Evolutionary conservation across 305 asterid genomes (phyloP).

Genomic region (Solanum hybrid): DNA sequence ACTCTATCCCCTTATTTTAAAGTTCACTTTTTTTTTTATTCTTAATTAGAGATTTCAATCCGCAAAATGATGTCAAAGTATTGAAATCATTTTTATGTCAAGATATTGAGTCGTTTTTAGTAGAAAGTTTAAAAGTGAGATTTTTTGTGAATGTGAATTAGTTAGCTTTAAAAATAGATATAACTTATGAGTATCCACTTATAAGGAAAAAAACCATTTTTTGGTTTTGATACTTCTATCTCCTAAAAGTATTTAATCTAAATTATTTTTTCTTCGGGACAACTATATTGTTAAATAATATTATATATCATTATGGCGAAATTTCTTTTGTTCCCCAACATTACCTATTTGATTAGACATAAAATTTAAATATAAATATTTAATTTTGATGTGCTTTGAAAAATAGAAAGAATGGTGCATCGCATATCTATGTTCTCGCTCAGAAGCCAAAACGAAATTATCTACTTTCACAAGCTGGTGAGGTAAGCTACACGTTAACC

Average conservation of each 20-base stretch:
- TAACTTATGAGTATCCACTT: background rate
- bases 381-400: background rate
- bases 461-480: background rate
- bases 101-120: too few relatives aligned
- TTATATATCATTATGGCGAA: too few relatives aligned
- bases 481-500: background rate
- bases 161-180: too few relatives aligned
- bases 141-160: background rate
- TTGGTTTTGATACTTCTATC: background rate
- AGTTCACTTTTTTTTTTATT: accelerated
- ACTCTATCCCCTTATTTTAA: background rate
- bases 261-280: too few relatives aligned
- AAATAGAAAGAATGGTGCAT: background rate
- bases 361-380: too few relatives aligned
- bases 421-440: background rate
- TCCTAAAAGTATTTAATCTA: too few relatives aligned
- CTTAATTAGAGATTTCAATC: background rate
- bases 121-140: background rate
- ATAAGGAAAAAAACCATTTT: too few relatives aligned
- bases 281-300: too few relatives aligned
- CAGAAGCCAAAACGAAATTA: too few relatives aligned
- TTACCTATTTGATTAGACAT: background rate
- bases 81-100: too few relatives aligned
- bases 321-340: too few relatives aligned
- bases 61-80: too few relatives aligned